Conservation (phyloP, 2,329 filamentous ascomycete genomes). For the Trichothecium sympodiale region DNA sequence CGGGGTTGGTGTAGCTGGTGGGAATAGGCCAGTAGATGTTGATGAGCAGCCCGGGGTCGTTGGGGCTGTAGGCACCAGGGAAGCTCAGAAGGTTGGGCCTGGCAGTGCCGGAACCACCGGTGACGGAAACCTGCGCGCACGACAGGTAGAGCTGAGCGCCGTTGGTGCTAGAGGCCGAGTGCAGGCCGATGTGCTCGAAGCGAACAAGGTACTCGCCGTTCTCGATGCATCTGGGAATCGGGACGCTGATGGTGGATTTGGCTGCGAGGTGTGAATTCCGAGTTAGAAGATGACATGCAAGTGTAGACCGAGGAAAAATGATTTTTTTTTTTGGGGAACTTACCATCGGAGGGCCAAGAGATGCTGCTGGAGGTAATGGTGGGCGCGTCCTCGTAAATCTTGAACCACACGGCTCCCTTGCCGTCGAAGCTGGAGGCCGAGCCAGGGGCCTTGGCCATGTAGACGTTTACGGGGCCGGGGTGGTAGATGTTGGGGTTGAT, state of each 20-base stretch:
- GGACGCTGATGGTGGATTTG: constrained; percentile 22
- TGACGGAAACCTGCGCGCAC: constrained; percentile 28
- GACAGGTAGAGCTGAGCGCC: constrained; percentile 36
- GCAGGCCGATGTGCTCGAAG: constrained; percentile 36
- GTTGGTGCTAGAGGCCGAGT: constrained; percentile 25
- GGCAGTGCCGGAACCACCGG: constrained; percentile 26
- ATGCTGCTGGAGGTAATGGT: constrained; percentile 22
- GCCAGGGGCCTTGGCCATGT: constrained; percentile 22
- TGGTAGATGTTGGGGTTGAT: constrained; percentile 29
- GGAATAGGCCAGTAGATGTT: constrained; percentile 32
- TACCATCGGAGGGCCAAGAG: constrained; percentile 27
- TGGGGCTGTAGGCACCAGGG: constrained; percentile 28
- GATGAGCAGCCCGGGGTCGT: constrained; percentile 29
- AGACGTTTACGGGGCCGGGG: constrained; percentile 23
- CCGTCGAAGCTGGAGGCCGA: constrained; percentile 27
- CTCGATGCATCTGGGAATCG: constrained; percentile 30
- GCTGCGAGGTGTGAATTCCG: constrained; percentile 11
- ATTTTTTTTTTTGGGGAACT: constrained; percentile 1
- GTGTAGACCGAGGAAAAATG: too few species aligned
- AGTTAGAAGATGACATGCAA: too few species aligned
- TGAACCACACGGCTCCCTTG: constrained; percentile 23
- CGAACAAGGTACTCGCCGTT: constrained; percentile 38
- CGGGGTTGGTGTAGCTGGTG: constrained; percentile 20
- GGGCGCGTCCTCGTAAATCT: constrained; percentile 31
- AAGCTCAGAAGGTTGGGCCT: constrained; percentile 26